A percentile compares a stretch with the other conserved stretches of the same genome.
Conservation (phyloP, 129 eudicot genomes). For the Helianthus tuberosus region DNA sequence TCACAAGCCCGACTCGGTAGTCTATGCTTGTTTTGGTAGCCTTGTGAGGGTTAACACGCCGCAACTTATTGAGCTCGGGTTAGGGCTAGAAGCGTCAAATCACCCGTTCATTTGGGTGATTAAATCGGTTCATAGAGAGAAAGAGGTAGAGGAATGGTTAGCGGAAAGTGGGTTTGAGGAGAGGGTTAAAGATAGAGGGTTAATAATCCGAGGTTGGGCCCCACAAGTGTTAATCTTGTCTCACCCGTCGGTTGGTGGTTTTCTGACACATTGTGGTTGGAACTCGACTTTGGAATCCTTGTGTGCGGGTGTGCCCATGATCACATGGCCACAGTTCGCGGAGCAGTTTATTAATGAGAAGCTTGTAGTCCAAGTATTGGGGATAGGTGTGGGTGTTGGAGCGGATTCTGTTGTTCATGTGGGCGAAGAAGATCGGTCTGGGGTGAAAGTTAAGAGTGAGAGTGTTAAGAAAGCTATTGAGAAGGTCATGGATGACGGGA, state of each 20-base stretch:
- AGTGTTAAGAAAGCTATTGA: slow-evolving; percentile 21
- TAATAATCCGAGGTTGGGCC: slow-evolving; percentile 62
- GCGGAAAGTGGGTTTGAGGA: slow-evolving; percentile 45
- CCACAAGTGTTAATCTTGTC: slow-evolving; percentile 57
- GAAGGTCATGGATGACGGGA: slow-evolving; percentile 33
- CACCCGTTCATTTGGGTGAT: slow-evolving; percentile 42
- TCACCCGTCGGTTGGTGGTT: slow-evolving; percentile 54
- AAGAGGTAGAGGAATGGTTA: slow-evolving; percentile 43
- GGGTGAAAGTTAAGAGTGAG: slow-evolving; percentile 30
- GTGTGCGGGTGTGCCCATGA: slow-evolving; percentile 50
- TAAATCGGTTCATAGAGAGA: slow-evolving; percentile 2
- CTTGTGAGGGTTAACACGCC: slow-evolving; percentile 15
- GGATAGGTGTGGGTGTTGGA: slow-evolving; percentile 50
- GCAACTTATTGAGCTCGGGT: slow-evolving; percentile 40
- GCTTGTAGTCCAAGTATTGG: slow-evolving; percentile 43
- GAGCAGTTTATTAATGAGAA: slow-evolving; percentile 58
- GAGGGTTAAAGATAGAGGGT: slow-evolving; percentile 37
- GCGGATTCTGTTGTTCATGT: slow-evolving; percentile 17
- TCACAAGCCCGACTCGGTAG: slow-evolving; percentile 14
- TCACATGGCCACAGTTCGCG: slow-evolving; percentile 62
- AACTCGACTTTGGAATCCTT: slow-evolving; percentile 62
- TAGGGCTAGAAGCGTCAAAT: slow-evolving; percentile 41
- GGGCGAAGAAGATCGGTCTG: slow-evolving; percentile 32
- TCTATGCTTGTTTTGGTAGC: slow-evolving; percentile 45
- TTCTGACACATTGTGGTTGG: slow-evolving; percentile 71